Evolutionary conservation across 768 basidiomycete genomes (phyloP).

Genomic region (Phanerodontia chrysosporium): DNA sequence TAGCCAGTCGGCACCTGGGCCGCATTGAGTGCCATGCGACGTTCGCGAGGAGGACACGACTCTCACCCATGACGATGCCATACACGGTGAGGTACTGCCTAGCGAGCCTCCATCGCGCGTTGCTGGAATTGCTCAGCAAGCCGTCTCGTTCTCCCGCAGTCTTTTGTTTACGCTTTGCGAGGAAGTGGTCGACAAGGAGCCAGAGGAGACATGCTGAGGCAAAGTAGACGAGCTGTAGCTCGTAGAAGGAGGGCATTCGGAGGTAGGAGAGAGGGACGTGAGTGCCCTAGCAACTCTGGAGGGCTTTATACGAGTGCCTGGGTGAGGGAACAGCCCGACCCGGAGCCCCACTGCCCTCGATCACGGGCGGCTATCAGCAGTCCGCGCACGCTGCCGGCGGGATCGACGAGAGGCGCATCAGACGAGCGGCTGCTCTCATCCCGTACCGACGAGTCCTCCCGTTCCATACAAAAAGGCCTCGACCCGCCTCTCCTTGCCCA

Average conservation of each 20-base stretch:
- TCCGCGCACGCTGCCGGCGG: background rate
- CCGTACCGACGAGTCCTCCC: too few species aligned
- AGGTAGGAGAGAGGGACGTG: background rate
- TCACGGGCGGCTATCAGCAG: too few species aligned
- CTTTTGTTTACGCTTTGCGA: slow-evolving; percentile 3
- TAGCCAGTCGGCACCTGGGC: slow-evolving; percentile 69
- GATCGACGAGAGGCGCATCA: background rate
- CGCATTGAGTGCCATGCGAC: background rate
- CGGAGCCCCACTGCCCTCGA: too few species aligned
- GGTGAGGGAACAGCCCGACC: too few species aligned
- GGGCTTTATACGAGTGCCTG: background rate
- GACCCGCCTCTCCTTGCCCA: too few species aligned
- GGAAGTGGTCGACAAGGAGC: slow-evolving; percentile 9
- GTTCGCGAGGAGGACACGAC: background rate
- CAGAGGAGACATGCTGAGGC: slow-evolving; percentile 8
- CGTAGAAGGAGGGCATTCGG: slow-evolving; percentile 14
- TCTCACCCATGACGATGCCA: slow-evolving; percentile 68
- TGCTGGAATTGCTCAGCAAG: slow-evolving; percentile 14
- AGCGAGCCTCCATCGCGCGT: slow-evolving; percentile 18
- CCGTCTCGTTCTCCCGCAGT: background rate
- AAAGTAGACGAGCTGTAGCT: slow-evolving; percentile 13
- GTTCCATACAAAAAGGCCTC: too few species aligned
- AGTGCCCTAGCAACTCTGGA: background rate
- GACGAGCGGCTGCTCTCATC: too few species aligned
- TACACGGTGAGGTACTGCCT: slow-evolving; percentile 63